Base-by-base conservation (phyloP, 352 stramenopile genomes). In the Globisporangium cederbergense region DNA sequence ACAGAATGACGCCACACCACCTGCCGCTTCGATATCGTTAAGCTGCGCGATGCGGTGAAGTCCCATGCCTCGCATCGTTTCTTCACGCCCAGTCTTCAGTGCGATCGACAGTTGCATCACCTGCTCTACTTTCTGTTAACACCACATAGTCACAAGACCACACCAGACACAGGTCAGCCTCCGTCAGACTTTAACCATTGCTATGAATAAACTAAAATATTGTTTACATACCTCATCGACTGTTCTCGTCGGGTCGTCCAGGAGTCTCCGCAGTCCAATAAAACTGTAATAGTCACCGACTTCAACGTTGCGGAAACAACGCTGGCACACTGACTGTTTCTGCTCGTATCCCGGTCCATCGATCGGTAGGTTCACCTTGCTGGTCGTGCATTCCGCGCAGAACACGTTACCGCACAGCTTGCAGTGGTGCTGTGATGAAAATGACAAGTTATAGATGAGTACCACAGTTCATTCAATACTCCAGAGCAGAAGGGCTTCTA, bases 1-100 rank as follows among this genome's bases (percentile, higher is more conserved):
- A 53, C 83, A 93, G 46, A 96, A 91, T 9, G 83, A 84, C 1
- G 66, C 65, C 20, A 96, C 75, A 7, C 87, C 87, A 40, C 87
- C 87, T n/a, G 83, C 85, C 6, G 81, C 79, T 57, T 93, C 85
- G 18, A 96, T 75, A 64, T 96, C 87, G 64, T 96, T 96, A 2
- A 96, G 72, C 67, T 96, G 85, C 18, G 83, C 77, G 20, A 96
- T 74, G 57, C 79, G 83, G 53, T 94, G 83, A 1, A 83, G 52
- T 0, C 87, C 87, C 78, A 96, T 87, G 11, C 83, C 83, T 28
- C 55, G 63, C 13, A 81, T 65, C 0, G 77, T 89, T 65, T 94
- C 85, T 25, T 90, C 74, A 3, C 85, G 81, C 0, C 78, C 84
- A 49, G 71, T 63, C 25, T 76, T 83, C 49, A 95, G 67, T 22